Evolutionary conservation across 1,284 basidiomycete genomes (phyloP), one percentile per base, ranked within the genome.

Genomic region (Pyrrhoderma lamaoense): DNA sequence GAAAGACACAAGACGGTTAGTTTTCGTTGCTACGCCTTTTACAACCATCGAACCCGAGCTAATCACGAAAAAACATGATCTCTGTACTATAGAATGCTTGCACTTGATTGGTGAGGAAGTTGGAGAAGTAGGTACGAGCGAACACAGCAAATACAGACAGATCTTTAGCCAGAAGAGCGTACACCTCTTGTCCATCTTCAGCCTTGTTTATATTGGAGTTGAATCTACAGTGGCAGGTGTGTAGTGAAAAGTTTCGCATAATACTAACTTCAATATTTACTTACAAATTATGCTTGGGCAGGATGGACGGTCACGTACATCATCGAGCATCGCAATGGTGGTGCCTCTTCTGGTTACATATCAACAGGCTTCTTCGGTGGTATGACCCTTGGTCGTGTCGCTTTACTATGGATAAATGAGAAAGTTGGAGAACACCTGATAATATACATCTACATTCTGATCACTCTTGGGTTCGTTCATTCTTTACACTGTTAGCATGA

Each of bases 351-450:
- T 46, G 66, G 66, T 23, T 67, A 67, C 43, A 60, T 65, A 36
- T 64, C 63, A 18, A 61, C 64, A 37, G 65, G 66, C n/a, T 66
- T 66, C 55, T 65, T 62, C 43, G 65, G 60, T 37, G 64, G 72
- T n/a, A 59, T 76, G 7, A 72, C 69, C 3, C 47, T 71, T 9
- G 74, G 74, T 2, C 67, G 75, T 25, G 62, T 76, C 11, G 64
- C 58, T 8, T 62, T 81, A 11, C 60, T 79, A 9, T 75, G 73
- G 68, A 62, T 79, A 7, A 80, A 79, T 56, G 62, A 71, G 49
- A 69, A 77, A 49, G 73, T 80, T 69, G 75, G 76, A 2, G 73
- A 74, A 54, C 65, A 67, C 7, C 60, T 59, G 5, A 71, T 67
- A 2, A 65, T 73, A 45, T 67, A 65, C 57, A 23, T 71, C 11